phyloP scores from a whole-genome alignment of 2,329 filamentous ascomycete species.

The Lasiodiplodia gonubiensis region DNA sequence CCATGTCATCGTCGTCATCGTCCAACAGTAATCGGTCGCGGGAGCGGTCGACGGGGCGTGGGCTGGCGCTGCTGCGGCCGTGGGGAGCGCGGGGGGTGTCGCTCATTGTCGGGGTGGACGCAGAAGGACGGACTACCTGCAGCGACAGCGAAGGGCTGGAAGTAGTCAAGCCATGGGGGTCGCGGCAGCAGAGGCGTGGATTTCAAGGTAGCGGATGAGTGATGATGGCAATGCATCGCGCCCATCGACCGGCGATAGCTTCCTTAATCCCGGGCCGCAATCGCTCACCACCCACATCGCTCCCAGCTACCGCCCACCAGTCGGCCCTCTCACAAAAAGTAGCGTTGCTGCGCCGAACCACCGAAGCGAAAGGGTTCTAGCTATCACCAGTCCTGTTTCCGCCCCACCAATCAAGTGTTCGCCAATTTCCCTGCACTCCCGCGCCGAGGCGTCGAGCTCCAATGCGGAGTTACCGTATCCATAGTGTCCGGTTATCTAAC shows the following conservation, averaged over 20 bases:
- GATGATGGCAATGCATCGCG: slow-evolving; percentile 22
- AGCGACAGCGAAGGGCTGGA: background rate
- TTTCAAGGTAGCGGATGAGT: background rate
- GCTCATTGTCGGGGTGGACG: slow-evolving; percentile 19
- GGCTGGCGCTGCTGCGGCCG: slow-evolving; percentile 14
- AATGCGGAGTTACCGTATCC: slow-evolving; percentile 6
- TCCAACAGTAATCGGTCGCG: slow-evolving; percentile 39
- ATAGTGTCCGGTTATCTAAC: background rate
- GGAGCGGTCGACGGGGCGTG: background rate
- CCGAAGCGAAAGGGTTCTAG: background rate
- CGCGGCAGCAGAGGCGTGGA: slow-evolving; percentile 1
- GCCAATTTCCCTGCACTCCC: background rate
- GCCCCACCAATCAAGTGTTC: background rate
- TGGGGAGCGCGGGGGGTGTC: slow-evolving; percentile 7
- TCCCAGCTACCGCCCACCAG: too few relatives aligned
- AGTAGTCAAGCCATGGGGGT: slow-evolving; percentile 3
- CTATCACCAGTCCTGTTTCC: background rate
- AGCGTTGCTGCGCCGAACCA: too few relatives aligned
- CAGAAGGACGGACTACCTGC: slow-evolving; percentile 5
- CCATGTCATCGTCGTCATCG: slow-evolving; percentile 57
- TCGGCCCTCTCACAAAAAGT: background rate
- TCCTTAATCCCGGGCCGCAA: slow-evolving; percentile 8
- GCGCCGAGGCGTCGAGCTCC: background rate
- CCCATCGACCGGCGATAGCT: slow-evolving; percentile 24
- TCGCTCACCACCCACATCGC: background rate